Evolutionary conservation across 495 filamentous ascomycete species (phyloP), one percentile per base, ranked within the genome.

Genomic region (Lasiosphaeria miniovina): DNA sequence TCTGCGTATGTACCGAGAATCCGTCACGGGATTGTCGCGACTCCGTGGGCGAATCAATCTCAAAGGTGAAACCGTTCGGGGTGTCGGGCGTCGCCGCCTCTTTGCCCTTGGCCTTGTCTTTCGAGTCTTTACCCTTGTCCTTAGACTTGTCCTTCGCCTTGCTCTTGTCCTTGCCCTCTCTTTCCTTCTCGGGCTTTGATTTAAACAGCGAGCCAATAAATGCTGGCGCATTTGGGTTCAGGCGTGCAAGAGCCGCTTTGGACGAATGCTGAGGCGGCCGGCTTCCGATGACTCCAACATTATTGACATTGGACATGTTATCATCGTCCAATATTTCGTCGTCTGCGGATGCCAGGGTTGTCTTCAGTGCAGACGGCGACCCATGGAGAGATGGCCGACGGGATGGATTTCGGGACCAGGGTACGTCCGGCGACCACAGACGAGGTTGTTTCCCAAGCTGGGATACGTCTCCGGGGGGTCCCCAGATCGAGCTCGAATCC

Each of bases 401-500:
- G 41, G 78, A 81, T 6, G 74, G 72, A 52, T 75, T 78, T 38
- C 77, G 64, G 2, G 69, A 75, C 78, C 78, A 81, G 2, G 73
- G 68, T 11, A 65, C 71, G 5, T 76, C 74, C 10, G 73, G 66
- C 10, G 71, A 69, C 78, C 78, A 81, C 34, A 81, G 62, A 32
- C 77, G 68, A 40, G 69, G 77, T 9, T 65, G 66, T 32, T 74
- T 72, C 33, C 58, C 62, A n/a, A 67, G 57, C 8, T 56, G 50
- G 7, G 60, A 45, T 1, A 52, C 49, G n/a, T 73, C 72, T 2
- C 46, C 55, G 1, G 62, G 69, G 3, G 72, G 72, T n/a, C 69
- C 71, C 78, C 78, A 81, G 49, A 81, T 80, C 36, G 74, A 77
- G 12, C 70, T 83, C 34, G 86, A 89, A 49, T 94, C 91, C 8